A percentile compares a stretch with the other conserved stretches of the same genome.
phyloP scores from a whole-genome alignment of 2,329 filamentous ascomycete species.

The Zymoseptoria brevis region DNA sequence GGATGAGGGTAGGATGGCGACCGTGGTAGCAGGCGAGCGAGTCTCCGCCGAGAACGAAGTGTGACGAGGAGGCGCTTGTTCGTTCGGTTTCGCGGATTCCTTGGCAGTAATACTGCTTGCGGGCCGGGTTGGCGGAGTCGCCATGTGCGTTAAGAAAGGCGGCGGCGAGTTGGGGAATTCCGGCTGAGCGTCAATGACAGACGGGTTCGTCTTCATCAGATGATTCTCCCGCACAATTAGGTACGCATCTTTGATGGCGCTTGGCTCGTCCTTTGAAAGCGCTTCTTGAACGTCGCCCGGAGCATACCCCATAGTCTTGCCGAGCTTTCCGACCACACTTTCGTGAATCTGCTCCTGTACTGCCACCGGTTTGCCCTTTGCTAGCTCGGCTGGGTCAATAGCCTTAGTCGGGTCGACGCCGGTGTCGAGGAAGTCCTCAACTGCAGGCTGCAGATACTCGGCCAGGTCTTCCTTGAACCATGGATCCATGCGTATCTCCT shows the following conservation, averaged over 20 bases:
- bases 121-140: slow-evolving; percentile 24
- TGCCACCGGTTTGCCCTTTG: slow-evolving; percentile 66
- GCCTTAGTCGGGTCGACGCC: slow-evolving; percentile 90
- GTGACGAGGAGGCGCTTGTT: slow-evolving; percentile 31
- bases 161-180: slow-evolving; percentile 37
- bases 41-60: slow-evolving; percentile 31
- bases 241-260: slow-evolving; percentile 97
- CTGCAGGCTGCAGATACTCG: slow-evolving; percentile 74
- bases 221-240: slow-evolving; percentile 97
- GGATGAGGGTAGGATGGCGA: slow-evolving; percentile 85
- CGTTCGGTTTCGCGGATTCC: slow-evolving; percentile 7
- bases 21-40: slow-evolving; percentile 58
- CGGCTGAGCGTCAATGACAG: slow-evolving; percentile 37
- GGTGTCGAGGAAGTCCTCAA: slow-evolving; percentile 87
- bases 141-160: slow-evolving; percentile 29
- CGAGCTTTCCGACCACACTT: slow-evolving; percentile 88
- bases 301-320: slow-evolving; percentile 96
- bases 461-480: slow-evolving; percentile 90
- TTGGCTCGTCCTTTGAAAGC: slow-evolving; percentile 82
- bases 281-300: slow-evolving; percentile 93
- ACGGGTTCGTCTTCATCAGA: slow-evolving; percentile 82
- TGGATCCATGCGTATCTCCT: slow-evolving; percentile 83
- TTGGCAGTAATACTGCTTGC: slow-evolving; percentile 26
- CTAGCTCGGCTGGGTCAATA: slow-evolving; percentile 74
- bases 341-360: slow-evolving; percentile 86